Percentiles rank a stretch among this genome's conserved stretches.
Evolutionary conservation across 148 eudicot species (phyloP).

Genomic region (Nepenthes gracilis): DNA sequence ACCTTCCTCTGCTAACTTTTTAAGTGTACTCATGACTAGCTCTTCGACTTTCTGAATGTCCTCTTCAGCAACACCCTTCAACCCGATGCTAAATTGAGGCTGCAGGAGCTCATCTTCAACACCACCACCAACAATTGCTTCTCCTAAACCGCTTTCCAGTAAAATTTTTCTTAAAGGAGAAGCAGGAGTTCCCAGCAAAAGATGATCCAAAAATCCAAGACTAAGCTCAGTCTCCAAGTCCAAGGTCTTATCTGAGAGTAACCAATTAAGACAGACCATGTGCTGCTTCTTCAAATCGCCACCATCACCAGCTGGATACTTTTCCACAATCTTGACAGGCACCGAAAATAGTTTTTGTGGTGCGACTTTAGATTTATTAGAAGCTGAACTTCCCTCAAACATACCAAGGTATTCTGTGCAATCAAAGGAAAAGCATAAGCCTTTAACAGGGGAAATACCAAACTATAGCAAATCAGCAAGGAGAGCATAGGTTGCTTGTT

Average conservation of each 20-base stretch:
- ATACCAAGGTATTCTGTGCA: constrained; percentile 74
- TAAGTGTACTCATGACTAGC: constrained; percentile 51
- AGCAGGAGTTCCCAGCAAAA: constrained; percentile 93
- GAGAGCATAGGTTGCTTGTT: no score
- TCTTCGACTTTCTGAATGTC: constrained; percentile 85
- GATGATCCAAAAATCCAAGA: constrained; percentile 77
- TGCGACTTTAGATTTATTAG: constrained; percentile 51
- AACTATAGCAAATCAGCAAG: no score
- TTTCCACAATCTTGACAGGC: constrained; percentile 75
- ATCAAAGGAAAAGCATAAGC: constrained; percentile 1
- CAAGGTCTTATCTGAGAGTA: constrained; percentile 75
- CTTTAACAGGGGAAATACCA: neutral
- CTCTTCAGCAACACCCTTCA: constrained; percentile 83
- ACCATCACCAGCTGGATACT: constrained; percentile 92
- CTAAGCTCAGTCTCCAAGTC: constrained; percentile 92
- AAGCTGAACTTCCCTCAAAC: constrained; percentile 83
- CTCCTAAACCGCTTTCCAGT: constrained; percentile 94
- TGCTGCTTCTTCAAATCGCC: constrained; percentile 80
- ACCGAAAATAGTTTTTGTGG: constrained; percentile 68
- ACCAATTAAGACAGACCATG: constrained; percentile 98
- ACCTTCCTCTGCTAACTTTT: constrained; percentile 65
- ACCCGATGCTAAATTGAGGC: constrained; percentile 85
- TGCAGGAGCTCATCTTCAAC: constrained; percentile 88
- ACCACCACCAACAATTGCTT: constrained; percentile 94
- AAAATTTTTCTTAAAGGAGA: constrained; percentile 90